These are phyloP conservation scores for Neocatenulostroma microsporum DNA, from an alignment of 2,329 filamentous ascomycete genomes.

Conservation along the genomic window DNA sequence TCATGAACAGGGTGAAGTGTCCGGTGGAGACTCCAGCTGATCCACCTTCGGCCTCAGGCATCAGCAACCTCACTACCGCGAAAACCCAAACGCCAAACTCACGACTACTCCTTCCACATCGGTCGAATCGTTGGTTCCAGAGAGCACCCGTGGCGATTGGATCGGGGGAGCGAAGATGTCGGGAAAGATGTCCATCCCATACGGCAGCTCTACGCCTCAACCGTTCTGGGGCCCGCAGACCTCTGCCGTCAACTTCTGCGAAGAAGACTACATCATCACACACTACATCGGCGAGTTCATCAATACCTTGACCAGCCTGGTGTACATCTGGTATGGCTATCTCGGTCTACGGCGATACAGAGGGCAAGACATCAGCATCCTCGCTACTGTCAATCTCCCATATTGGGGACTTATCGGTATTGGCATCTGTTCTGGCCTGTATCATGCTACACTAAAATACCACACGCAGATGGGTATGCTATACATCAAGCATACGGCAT, in stretches of 20 bases:
- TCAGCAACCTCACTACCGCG: no score
- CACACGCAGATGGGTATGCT: slow-evolving; percentile 20
- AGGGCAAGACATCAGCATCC: slow-evolving; percentile 13
- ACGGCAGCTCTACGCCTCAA: no score
- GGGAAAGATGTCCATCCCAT: no score
- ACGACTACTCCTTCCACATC: no score
- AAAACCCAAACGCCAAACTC: no score
- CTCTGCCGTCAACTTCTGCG: slow-evolving; percentile 7
- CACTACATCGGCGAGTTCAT: slow-evolving; percentile 21
- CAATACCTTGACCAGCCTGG: slow-evolving; percentile 22
- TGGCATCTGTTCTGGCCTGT: slow-evolving; percentile 19
- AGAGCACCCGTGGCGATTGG: no score
- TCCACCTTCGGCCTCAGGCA: no score
- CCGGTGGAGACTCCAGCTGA: no score
- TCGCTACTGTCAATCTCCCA: slow-evolving; percentile 17
- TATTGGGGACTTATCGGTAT: slow-evolving; percentile 22
- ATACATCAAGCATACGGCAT: no score
- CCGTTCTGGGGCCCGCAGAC: slow-evolving; percentile 11
- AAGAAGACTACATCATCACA: slow-evolving; percentile 19
- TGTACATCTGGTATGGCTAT: slow-evolving; percentile 20
- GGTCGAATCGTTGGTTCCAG: no score
- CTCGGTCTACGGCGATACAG: slow-evolving; percentile 20
- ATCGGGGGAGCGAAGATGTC: no score
- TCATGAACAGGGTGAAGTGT: no score
- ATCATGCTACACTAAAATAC: slow-evolving; percentile 22